Base-by-base conservation (phyloP, 352 stramenopile genomes). In the Phytophthora quininea region DNA sequence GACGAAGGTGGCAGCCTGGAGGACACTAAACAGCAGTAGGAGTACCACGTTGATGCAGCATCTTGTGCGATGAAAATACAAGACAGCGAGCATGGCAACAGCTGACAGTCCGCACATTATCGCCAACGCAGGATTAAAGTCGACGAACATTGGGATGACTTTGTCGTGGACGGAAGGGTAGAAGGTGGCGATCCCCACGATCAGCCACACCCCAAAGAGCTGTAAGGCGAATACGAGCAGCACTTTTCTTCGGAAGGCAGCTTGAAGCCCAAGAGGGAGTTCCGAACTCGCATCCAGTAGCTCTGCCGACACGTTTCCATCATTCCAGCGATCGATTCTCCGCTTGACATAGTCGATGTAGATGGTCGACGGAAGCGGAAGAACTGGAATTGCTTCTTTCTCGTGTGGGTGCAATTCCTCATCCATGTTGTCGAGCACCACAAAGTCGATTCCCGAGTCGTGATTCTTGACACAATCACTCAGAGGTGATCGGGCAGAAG, bases 41-140 rank as follows among this genome's bases (percentile, higher is more conserved):
- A 80, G 49, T 46, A 79, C 40, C 32, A 62, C 19, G 29, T 80
- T 83, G 8, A 67, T 14, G 15, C 67, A 73, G 54, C 72, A 70
- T 48, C 38, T 62, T 12, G 49, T 74, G 54, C 73, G 19, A 24
- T 24, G 19, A 24, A 24, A 24, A 24, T 24, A 24, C 19, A 24
- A 24, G 19, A 24, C 19, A 24, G 19, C 19, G 19, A 24, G 19
- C 19, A 24, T 24, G 19, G 19, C 19, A 24, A 24, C 19, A 24
- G 19, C 19, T 24, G 19, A 24, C 19, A 24, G 19, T 24, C 19
- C 19, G 19, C 19, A 24, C 19, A 24, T 24, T 24, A 24, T 24
- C 19, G 19, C 19, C 19, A 24, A 24, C 19, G 19, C 19, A 24
- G 19, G 19, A 24, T 24, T 24, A 24, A 24, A 24, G 19, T 60